Base-by-base conservation (phyloP, 2,329 filamentous ascomycete species). In the Aspergillus neotritici region DNA sequence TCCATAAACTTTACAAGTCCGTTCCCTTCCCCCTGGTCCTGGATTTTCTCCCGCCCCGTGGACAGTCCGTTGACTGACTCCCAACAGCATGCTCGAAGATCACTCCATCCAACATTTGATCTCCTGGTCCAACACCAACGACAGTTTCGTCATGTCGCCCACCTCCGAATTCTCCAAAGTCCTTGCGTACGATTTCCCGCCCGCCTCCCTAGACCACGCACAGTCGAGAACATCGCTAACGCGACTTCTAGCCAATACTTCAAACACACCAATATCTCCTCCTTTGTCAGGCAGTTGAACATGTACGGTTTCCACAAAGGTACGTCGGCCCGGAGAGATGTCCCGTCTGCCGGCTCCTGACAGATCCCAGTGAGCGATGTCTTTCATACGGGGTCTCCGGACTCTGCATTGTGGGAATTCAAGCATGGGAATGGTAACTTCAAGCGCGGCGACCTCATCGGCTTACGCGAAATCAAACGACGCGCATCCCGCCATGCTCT, bases 281-380 rank as follows among this genome's bases (percentile, higher is more conserved):
- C 93, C 1, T 98, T 98, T 65, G 93, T 98, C 38, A 82, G 93
- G 37, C 93, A 98, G 70, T 72, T 98, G 39, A 98, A 98, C 64
- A 98, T 98, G 93, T 98, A 98, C 58, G 93, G 93, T 5, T 98
- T 98, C 67, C 93, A 98, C 65, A 98, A 98, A 86, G 90, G 90
- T 94, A 67, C 38, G 64, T 36, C 13, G 31, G 37, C n/a, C 17
- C 29, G 4, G 15, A 17, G 13, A 28, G 17, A 35, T 40, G 37
- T 21, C 41, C 43, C 15, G 12, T 34, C 11, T 31, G 17, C 12
- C 11, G 40, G 31, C 6, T 37, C 36, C 14, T 36, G 29, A 10
- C 14, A 29, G 14, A 31, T 31, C 14, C 16, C 58, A 96, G 93
- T 97, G 58, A 96, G 93, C 72, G 93, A 98, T 65, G 93, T 97